Base-by-base conservation (phyloP, 2,329 filamentous ascomycete species). In the Claviceps sp. region DNA sequence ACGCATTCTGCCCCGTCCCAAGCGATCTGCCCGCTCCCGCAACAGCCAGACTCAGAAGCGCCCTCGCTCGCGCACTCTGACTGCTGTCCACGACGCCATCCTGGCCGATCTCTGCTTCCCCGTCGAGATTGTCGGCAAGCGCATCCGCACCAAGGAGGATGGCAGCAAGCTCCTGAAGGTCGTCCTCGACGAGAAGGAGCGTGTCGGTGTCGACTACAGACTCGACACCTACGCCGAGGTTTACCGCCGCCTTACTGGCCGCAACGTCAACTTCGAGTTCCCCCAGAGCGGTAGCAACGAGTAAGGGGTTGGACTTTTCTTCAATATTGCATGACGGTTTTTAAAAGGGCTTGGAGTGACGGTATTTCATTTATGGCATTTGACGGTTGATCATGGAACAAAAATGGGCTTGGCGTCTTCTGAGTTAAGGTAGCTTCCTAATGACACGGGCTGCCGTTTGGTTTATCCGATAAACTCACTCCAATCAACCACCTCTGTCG, bases 101-200 rank as follows among this genome's bases (percentile, higher is more conserved):
- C 88, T 98, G 62, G 80, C 81, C 70, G 93, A 98, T 75, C 88
- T 98, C 70, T 93, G 96, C 79, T 98, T 87, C 87, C 93, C 93
- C 70, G 93, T 98, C 70, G 93, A 98, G 87, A 98, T 98, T 64
- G 93, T 98, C 66, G 93, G 93, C 78, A 97, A 97, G 89, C 89
- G 93, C 70, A 77, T 90, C 73, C 87, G 93, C 75, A 97, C 93
- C 79, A 91, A 95, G 80, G 91, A 97, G 82, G 93, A 98, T 76
- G 89, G 89, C 74, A 85, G 81, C 85, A 97, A 97, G 87, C 77
- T 89, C 71, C 84, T 97, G 76, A 98, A 98, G 87, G 89, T 98
- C 72, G 82, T 98, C 70, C 84, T 98, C 56, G 93, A 98, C 75
- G 93, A 97, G 87, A 98, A 98, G 89, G 93, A 98, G 87, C 88